Evolutionary conservation across 2,329 filamentous ascomycete species (phyloP), one percentile per base, ranked within the genome.

Genomic region (Aspergillus jensenii): DNA sequence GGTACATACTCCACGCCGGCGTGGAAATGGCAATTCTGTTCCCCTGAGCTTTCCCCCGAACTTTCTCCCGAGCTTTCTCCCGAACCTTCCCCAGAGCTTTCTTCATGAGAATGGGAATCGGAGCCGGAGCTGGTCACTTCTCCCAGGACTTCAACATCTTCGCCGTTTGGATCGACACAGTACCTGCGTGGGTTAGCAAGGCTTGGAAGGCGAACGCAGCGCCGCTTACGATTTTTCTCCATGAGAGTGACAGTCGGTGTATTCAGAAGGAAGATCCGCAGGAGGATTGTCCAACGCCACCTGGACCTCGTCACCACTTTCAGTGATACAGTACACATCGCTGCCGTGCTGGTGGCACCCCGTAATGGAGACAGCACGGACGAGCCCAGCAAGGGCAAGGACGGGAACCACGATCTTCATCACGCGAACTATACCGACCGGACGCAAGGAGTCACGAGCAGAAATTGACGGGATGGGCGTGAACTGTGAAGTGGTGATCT

Each of bases 1-100:
- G 27, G n/a, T 56, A 76, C 86, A 74, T 76, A 90, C 87, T 90
- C 87, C 21, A 91, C 86, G 39, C 88, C 88, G 9, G 88, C 88
- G 65, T 92, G 89, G 72, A 88, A 90, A 68, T 92, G 89, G 64
- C 88, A 91, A 65, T 84, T 79, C 62, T 79, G 65, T n/a, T 73
- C 50, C 54, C 25, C 46, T 33, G 15, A 46, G 53, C 39, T 21
- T 21, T 21, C 21, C 1, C 21, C 21, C 3, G 21, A 21, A 3
- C 21, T 21, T 21, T 21, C 21, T 21, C 21, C 21, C 21, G 21
- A 21, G 21, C 21, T 21, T 21, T 21, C 21, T 1, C 21, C 21
- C 21, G 21, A 21, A 1, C 21, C 3, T 21, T 21, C 21, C 21
- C 21, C 21, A 3, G 21, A 31, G 9, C 27, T 31, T 31, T 31